A percentile compares a stretch with the other conserved stretches of the same genome.
Conservation (phyloP, 345 rosid species). For the Microcos paniculata region DNA sequence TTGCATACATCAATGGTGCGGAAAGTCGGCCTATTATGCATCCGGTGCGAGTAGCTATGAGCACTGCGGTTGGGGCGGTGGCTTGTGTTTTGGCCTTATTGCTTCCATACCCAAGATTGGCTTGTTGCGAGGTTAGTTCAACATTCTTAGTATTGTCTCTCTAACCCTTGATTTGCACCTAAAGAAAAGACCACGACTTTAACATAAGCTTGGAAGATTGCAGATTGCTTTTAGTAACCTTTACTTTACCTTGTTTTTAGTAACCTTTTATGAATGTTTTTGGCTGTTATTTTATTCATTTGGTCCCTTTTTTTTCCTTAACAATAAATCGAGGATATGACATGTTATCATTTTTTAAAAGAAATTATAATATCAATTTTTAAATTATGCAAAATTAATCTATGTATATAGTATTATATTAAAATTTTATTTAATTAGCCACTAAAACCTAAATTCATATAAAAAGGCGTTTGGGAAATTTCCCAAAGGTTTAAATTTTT, state of each 20-base stretch:
- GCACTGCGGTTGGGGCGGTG: conserved; percentile 70
- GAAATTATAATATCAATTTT: too few species aligned
- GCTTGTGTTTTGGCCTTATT: conserved; percentile 72
- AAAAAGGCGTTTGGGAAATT: background rate
- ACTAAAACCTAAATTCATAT: too few species aligned
- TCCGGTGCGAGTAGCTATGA: conserved; percentile 70
- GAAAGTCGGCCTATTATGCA: conserved; percentile 58
- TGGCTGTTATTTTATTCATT: too few species aligned
- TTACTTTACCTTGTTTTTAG: background rate
- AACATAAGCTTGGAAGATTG: background rate
- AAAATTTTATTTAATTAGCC: too few species aligned
- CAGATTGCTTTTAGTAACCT: background rate
- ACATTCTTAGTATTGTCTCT: background rate
- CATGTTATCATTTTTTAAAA: too few species aligned
- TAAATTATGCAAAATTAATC: too few species aligned
- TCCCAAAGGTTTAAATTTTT: background rate
- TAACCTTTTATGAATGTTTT: background rate
- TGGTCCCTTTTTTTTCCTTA: background rate
- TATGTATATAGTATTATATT: too few species aligned
- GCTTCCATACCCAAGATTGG: conserved; percentile 77
- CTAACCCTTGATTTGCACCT: background rate
- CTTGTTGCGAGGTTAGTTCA: conserved; percentile 57
- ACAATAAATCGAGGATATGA: too few species aligned
- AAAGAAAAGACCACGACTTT: background rate
- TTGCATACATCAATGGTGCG: conserved; percentile 55